phyloP scores from a whole-genome alignment of 2,329 filamentous ascomycete species.

The Bipolaris victoriae region DNA sequence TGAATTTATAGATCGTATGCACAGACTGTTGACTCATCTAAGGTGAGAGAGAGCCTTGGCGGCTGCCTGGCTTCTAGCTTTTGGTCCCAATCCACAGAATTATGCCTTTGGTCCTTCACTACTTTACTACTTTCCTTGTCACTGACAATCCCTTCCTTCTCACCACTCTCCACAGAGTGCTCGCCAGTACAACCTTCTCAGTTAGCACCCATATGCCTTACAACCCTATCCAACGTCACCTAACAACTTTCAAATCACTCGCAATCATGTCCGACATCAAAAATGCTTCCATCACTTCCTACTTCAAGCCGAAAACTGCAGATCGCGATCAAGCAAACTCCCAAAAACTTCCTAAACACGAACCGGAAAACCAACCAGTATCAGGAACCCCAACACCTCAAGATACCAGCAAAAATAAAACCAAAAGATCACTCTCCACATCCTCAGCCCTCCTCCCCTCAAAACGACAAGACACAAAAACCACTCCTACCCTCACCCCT shows the following conservation, averaged over 20 bases:
- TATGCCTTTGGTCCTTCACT: not conserved
- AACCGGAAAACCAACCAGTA: not conserved
- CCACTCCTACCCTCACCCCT: not conserved
- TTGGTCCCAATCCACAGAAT: not conserved
- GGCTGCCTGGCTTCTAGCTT: not conserved
- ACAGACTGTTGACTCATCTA: no score
- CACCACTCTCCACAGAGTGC: no score
- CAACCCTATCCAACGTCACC: not conserved
- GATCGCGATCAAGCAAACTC: not conserved
- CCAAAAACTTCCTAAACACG: not conserved
- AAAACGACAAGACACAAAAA: conserved; percentile 8
- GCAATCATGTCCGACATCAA: not conserved
- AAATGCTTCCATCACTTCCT: conserved; percentile 7
- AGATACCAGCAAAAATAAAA: conserved; percentile 5
- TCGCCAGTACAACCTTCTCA: not conserved
- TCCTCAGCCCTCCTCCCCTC: not conserved
- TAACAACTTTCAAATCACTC: no score
- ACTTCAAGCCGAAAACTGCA: conserved; percentile 3
- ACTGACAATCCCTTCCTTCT: not conserved
- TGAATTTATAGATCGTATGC: no score
- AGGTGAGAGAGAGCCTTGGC: not conserved
- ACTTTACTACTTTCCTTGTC: not conserved
- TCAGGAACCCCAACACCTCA: not conserved
- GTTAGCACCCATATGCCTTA: no score
- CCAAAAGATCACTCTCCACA: conserved; percentile 3